Evolutionary conservation across 2,329 filamentous ascomycete species (phyloP).

Genomic region (Pseudocercospora cruenta): DNA sequence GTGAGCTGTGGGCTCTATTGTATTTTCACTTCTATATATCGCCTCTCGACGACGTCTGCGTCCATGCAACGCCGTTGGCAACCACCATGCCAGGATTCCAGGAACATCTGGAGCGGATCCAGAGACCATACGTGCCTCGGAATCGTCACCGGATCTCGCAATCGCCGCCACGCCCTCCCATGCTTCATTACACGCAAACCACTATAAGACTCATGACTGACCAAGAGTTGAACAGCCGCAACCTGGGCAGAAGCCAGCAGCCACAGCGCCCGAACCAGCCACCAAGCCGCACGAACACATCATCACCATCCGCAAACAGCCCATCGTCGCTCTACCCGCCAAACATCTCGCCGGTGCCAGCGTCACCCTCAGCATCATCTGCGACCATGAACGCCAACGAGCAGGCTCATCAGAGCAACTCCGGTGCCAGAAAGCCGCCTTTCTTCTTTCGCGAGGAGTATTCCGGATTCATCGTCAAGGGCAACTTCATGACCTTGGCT

Average conservation of each 20-base stretch:
- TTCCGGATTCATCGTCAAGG: conserved; percentile 88
- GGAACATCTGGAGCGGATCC: not conserved
- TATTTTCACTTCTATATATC: not conserved
- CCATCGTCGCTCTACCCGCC: conserved; percentile 35
- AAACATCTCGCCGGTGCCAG: conserved; percentile 36
- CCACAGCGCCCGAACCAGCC: conserved; percentile 32
- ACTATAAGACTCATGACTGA: conserved; percentile 9
- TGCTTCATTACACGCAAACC: conserved; percentile 7
- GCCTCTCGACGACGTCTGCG: not conserved
- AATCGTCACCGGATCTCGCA: not conserved
- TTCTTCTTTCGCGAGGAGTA: conserved; percentile 76
- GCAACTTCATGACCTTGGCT: conserved; percentile 95
- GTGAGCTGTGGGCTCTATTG: not conserved
- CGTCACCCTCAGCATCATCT: conserved; percentile 50
- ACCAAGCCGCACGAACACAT: conserved; percentile 37
- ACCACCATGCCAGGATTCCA: conserved; percentile 3
- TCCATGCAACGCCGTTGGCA: not conserved
- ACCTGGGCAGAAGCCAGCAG: conserved; percentile 36
- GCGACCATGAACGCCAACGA: conserved; percentile 69
- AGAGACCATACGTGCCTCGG: not conserved
- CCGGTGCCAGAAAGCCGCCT: conserved; percentile 47
- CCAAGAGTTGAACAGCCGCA: conserved; percentile 33
- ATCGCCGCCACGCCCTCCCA: conserved; percentile 1
- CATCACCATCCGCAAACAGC: conserved; percentile 39
- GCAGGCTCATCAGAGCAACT: conserved; percentile 46